Base-by-base conservation (phyloP, 2,329 filamentous ascomycete species). In the Ceratocystis smalleyi region DNA sequence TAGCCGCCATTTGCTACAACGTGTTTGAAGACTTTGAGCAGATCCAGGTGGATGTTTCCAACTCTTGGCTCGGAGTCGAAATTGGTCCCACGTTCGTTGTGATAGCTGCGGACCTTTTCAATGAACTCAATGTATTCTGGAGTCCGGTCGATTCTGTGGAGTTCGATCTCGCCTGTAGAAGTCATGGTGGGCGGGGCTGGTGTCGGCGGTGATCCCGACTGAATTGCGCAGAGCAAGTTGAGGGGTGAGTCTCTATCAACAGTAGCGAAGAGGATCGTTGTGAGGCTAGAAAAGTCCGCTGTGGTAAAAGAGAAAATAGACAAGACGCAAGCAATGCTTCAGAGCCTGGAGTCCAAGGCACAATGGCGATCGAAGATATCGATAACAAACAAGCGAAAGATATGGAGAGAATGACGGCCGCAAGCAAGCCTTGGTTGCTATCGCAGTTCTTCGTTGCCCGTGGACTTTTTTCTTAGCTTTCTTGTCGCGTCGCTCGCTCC, bases 61-160 rank as follows among this genome's bases (percentile, higher is more conserved):
- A 95, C 84, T 75, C 89, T 91, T 62, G 90, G 90, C 72, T 91
- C 87, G 35, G 85, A 80, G 67, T 95, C 90, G 69, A 95, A 84
- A 65, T 79, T 76, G 6, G 89, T 95, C 64, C 89, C 89, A 75
- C 90, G 83, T 73, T 89, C 83, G 70, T 85, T 80, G 74, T 95
- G 89, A 72, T 89, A 95, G 59, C 79, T 83, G 61, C 79, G 81
- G 65, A 95, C 77, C 70, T 86, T 84, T 69, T 81, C 78, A 71
- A 95, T 87, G 73, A 95, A 95, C 54, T 88, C 84, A 64, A 86
- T 82, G 74, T 90, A 90, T 75, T 94, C 89, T 61, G 81, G 76
- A 2, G 82, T 85, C 65, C 79, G 78, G 63, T 84, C 81, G 73
- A 86, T 82, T 63, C 71, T 67, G 70, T 78, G 76, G 69, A 72